These are phyloP conservation scores for Aspergillus haitiensis DNA, from an alignment of 495 filamentous ascomycete species.

Conservation along the genomic window DNA sequence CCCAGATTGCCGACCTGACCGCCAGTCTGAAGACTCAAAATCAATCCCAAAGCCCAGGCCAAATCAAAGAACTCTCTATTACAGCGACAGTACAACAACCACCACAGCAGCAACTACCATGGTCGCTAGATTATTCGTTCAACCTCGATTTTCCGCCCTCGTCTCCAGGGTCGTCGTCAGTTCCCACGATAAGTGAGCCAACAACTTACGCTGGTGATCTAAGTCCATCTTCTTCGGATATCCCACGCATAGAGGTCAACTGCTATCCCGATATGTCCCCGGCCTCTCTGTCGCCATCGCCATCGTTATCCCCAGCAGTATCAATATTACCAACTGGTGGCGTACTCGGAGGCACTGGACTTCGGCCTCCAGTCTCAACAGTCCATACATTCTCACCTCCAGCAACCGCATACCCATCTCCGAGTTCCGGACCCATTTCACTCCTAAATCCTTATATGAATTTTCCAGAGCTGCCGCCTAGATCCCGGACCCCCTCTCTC, in stretches of 20 bases:
- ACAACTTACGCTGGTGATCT: neutral
- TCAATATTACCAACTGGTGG: neutral
- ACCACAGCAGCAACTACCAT: neutral
- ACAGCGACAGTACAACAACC: neutral
- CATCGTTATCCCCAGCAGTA: conserved; percentile 4
- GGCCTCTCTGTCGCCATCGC: conserved; percentile 6
- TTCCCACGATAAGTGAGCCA: neutral
- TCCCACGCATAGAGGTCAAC: conserved; percentile 20
- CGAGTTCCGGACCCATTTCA: conserved; percentile 5
- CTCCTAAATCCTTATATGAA: conserved; percentile 11
- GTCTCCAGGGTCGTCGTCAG: neutral
- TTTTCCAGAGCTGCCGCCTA: neutral
- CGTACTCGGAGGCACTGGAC: neutral
- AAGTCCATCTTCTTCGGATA: conserved; percentile 9
- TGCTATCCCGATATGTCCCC: conserved; percentile 15
- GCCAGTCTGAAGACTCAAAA: neutral
- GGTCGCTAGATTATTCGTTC: conserved; percentile 1
- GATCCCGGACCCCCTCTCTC: conserved; percentile 21
- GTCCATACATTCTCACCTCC: conserved; percentile 9
- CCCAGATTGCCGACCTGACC: conserved; percentile 18
- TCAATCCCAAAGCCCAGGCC: neutral
- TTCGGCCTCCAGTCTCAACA: neutral
- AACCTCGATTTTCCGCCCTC: conserved; percentile 10
- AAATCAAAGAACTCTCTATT: neutral
- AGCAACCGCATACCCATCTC: conserved; percentile 15